A percentile compares a stretch with the other conserved stretches of the same genome.
Conservation (phyloP, 2,329 filamentous ascomycete genomes). For the Fusarium sp. region DNA sequence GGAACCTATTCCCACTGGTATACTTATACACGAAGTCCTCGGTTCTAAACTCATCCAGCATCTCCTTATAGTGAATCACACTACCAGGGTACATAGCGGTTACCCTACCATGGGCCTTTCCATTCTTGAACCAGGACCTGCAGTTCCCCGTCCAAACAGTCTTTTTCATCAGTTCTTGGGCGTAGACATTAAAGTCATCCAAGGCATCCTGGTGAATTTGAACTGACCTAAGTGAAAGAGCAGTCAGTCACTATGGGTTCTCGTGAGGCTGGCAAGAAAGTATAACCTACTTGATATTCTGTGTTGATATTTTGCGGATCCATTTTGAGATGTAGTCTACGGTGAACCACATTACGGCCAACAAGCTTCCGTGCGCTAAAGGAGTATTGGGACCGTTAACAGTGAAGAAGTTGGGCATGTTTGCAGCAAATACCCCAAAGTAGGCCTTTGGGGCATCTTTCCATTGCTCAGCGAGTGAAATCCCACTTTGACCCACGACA, state of each 20-base stretch:
- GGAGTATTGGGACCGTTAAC: not conserved
- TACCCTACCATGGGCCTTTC: not conserved
- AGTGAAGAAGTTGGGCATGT: constrained; percentile 4
- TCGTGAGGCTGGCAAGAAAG: too few species aligned
- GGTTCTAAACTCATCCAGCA: not conserved
- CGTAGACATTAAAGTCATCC: constrained; percentile 19
- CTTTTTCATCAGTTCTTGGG: constrained; percentile 4
- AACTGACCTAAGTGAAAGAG: not conserved
- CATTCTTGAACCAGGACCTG: constrained; percentile 8
- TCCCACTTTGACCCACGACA: not conserved
- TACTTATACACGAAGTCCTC: constrained; percentile 7
- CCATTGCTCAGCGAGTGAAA: constrained; percentile 14
- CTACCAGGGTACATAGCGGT: constrained; percentile 3
- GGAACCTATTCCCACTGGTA: not conserved
- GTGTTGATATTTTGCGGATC: constrained; percentile 1
- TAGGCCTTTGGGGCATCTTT: constrained; percentile 9
- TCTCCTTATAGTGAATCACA: not conserved
- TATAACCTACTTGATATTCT: constrained; percentile 5
- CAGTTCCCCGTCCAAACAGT: constrained; percentile 21
- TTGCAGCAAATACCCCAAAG: not conserved
- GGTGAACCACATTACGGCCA: not conserved
- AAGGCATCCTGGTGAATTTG: not conserved
- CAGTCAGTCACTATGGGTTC: rapidly evolving
- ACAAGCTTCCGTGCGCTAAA: not conserved
- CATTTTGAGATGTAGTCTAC: not conserved